Evolutionary conservation across 306 rosid genomes (phyloP).

Genomic region (Trifolium pratense): DNA sequence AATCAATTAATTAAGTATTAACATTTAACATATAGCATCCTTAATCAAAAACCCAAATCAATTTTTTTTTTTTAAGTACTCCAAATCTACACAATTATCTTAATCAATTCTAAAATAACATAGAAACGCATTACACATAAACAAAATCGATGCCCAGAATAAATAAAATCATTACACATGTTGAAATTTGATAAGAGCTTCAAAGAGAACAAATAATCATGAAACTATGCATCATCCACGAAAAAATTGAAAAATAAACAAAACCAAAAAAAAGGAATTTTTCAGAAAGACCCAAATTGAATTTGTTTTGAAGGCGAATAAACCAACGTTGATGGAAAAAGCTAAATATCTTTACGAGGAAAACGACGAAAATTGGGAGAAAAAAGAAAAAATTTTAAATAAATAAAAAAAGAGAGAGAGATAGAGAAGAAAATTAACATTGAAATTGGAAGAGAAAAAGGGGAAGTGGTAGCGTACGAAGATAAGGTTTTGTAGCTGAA

Average conservation of each 20-base stretch:
- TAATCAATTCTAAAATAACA: background rate
- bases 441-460: constrained; percentile 3
- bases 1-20: background rate
- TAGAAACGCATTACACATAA: constrained; percentile 5
- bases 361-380: constrained; percentile 23
- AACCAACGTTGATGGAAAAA: constrained; percentile 17
- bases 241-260: constrained; percentile 7
- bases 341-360: constrained; percentile 8
- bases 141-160: constrained; percentile 20
- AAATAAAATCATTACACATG: constrained; percentile 2
- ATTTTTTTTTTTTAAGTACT: background rate
- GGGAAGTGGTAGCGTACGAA: constrained; percentile 25
- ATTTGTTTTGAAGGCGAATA: background rate
- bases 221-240: constrained; percentile 19
- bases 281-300: constrained; percentile 27
- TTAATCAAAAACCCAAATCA: constrained; percentile 4
- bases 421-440: background rate
- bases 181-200: constrained; percentile 21
- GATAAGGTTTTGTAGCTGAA: constrained; percentile 16
- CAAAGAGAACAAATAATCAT: background rate
- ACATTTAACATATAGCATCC: background rate
- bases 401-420: background rate
- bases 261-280: constrained; percentile 21
- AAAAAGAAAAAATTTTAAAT: background rate
- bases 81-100: constrained; percentile 38